phyloP scores from a whole-genome alignment of 441 rosid species.

The Bocquillonia castaneifolia region DNA sequence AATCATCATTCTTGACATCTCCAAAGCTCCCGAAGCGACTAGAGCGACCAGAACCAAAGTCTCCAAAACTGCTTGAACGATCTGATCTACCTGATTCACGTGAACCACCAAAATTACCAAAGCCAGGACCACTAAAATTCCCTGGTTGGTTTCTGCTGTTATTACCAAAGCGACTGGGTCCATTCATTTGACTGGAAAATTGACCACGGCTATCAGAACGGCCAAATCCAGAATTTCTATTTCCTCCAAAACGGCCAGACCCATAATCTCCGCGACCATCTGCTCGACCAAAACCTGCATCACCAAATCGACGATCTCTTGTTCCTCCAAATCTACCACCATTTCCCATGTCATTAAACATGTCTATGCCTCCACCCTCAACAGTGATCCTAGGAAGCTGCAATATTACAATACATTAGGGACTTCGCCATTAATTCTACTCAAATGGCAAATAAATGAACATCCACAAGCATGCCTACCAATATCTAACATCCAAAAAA shows the following conservation, averaged over 20 bases:
- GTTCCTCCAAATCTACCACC: conserved; percentile 43
- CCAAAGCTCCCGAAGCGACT: conserved; percentile 33
- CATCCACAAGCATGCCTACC: neutral
- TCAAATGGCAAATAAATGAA: neutral
- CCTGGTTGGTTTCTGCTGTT: conserved; percentile 33
- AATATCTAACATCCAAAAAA: neutral
- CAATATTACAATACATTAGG: conserved; percentile 18
- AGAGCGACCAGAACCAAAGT: conserved; percentile 37
- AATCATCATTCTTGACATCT: neutral
- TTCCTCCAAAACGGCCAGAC: conserved; percentile 37
- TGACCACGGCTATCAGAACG: conserved; percentile 39
- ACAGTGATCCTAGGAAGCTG: conserved; percentile 74
- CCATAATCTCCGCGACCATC: conserved; percentile 33
- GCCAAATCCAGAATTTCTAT: conserved; percentile 37
- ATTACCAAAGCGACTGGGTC: conserved; percentile 32
- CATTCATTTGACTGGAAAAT: conserved; percentile 29
- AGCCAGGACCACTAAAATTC: conserved; percentile 33
- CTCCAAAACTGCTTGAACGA: conserved; percentile 44
- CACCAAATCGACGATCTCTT: conserved; percentile 43
- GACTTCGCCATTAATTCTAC: neutral
- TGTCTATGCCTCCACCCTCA: conserved; percentile 45
- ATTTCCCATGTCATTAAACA: conserved; percentile 42
- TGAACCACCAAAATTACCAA: conserved; percentile 25
- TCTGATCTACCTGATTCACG: conserved; percentile 38
- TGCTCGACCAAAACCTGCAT: conserved; percentile 40